phyloP scores from a whole-genome alignment of 176 grass and related monocot species.

The Triticum dicoccoides region DNA sequence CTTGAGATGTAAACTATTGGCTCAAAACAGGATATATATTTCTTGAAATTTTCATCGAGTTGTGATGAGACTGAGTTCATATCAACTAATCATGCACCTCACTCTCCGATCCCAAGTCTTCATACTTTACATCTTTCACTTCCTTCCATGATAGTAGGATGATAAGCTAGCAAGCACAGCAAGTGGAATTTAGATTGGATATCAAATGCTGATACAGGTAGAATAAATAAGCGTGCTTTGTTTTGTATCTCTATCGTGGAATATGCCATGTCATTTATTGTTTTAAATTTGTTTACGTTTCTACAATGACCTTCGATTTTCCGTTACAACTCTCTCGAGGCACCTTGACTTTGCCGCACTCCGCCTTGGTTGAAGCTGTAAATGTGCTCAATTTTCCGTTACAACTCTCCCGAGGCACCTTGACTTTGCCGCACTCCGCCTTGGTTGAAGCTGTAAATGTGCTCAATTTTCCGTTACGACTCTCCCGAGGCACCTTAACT shows the following conservation, averaged over 20 bases:
- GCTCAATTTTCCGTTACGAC: background rate
- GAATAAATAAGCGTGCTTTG: background rate
- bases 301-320: background rate
- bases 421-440: background rate
- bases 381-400: background rate
- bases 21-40: background rate
- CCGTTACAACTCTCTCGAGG: background rate
- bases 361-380: background rate
- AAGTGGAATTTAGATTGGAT: slow-evolving; percentile 19
- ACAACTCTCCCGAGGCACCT: background rate
- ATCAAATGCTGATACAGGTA: slow-evolving; percentile 1
- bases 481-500: background rate
- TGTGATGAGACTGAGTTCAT: background rate
- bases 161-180: background rate
- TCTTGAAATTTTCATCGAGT: background rate
- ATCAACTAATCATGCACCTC: background rate
- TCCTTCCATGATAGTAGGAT: slow-evolving; percentile 7
- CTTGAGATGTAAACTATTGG: background rate
- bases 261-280: background rate
- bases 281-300: background rate
- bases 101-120: background rate
- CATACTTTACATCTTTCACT: background rate
- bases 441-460: background rate
- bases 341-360: background rate
- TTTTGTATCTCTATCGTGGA: background rate